These are phyloP conservation scores for Kazachstania kunashirensis DNA, from an alignment of 805 yeast species.

Conservation along the genomic window DNA sequence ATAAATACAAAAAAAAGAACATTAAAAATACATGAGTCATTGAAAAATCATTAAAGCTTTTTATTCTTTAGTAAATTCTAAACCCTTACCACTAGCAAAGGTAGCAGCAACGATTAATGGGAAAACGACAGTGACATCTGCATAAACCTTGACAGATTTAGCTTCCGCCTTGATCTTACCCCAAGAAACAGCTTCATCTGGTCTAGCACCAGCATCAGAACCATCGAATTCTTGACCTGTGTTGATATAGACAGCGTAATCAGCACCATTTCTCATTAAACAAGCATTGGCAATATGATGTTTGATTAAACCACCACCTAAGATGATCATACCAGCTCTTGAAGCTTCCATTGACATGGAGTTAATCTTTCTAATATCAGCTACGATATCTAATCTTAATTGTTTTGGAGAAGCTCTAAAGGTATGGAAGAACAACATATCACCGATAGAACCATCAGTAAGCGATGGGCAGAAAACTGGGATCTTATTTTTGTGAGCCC, in stretches of 20 bases:
- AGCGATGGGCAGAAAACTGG: conserved; percentile 96
- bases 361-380: conserved; percentile 85
- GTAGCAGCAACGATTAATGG: conserved; percentile 98
- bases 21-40: no score
- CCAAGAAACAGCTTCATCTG: conserved; percentile 98
- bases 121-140: conserved; percentile 90
- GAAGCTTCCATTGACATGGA: conserved; percentile 92
- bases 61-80: conserved; percentile 58
- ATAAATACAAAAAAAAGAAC: no score
- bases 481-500: conserved; percentile 96
- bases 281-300: conserved; percentile 98
- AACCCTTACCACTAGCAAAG: conserved; percentile 52
- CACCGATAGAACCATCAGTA: conserved; percentile 98
- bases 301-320: conserved; percentile 94
- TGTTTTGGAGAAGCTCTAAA: conserved; percentile 89
- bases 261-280: conserved; percentile 98
- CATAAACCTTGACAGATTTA: conserved; percentile 79
- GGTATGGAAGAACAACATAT: conserved; percentile 97
- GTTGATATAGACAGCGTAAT: conserved; percentile 91
- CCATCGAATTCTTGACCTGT: conserved; percentile 99
- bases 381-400: conserved; percentile 82
- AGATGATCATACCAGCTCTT: conserved; percentile 87
- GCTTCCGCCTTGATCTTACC: conserved; percentile 97
- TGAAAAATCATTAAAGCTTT: conserved; percentile 36
- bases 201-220: conserved; percentile 98